Evolutionary conservation across 163 green algal genomes (phyloP).

Genomic region (Volvox carteri): DNA sequence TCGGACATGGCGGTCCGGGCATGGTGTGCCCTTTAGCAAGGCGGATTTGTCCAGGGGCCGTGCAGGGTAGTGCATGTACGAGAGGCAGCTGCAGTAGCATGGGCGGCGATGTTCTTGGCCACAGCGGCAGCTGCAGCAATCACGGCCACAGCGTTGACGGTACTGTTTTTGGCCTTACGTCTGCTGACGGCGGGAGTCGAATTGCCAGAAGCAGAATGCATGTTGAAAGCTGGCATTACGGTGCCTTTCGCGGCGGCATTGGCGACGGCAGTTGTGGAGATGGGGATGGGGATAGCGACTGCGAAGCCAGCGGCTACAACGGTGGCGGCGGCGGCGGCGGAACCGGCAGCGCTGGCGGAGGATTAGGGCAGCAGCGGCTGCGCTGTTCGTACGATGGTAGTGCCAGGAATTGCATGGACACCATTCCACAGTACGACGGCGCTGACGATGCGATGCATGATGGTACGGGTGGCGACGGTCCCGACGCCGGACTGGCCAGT

Average conservation of each 20-base stretch:
- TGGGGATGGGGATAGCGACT: not conserved
- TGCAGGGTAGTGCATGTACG: no score
- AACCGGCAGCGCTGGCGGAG: no score
- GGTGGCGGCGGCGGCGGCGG: not conserved
- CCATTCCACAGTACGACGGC: conserved; percentile 35
- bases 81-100: no score
- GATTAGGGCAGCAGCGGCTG: no score
- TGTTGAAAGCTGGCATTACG: not conserved
- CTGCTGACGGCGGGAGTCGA: not conserved
- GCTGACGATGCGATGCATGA: conserved; percentile 15
- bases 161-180: no score
- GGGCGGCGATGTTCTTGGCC: no score
- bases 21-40: no score
- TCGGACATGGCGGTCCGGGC: no score
- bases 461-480: not conserved
- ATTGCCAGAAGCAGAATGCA: not conserved
- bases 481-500: not conserved
- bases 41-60: no score
- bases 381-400: no score
- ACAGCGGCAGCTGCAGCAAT: not conserved
- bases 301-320: not conserved
- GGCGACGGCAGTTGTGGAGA: not conserved
- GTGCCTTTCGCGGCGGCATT: not conserved
- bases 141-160: no score
- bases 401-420: no score